These are phyloP conservation scores for Oryza rufipogon DNA, from an alignment of 176 grass and related monocot genomes.

Conservation along the genomic window DNA sequence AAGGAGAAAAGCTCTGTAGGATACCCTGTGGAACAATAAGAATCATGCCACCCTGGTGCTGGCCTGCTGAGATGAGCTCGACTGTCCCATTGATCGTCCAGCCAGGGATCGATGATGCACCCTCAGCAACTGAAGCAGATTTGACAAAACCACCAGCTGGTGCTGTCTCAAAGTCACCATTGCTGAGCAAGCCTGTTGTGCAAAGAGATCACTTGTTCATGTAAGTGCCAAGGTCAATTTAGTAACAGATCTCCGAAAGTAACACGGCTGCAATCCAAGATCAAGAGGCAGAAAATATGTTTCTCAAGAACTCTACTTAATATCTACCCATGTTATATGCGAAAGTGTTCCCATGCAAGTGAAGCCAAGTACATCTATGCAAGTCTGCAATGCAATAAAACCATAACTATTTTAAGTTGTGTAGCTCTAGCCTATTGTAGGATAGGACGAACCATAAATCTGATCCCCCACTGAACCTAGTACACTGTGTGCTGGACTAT, in stretches of 20 bases:
- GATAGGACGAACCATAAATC: constrained; percentile 10
- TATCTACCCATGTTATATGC: neutral
- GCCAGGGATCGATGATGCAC: constrained; percentile 60
- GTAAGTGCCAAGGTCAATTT: constrained; percentile 12
- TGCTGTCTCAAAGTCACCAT: constrained; percentile 85
- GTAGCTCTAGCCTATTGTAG: constrained; percentile 8
- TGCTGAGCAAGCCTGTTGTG: constrained; percentile 75
- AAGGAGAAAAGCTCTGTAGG: neutral
- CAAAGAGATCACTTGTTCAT: constrained; percentile 15
- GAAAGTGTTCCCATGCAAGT: neutral
- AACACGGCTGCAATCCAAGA: constrained; percentile 9
- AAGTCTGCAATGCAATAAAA: constrained; percentile 13
- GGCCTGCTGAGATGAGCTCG: constrained; percentile 83
- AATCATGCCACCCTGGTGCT: constrained; percentile 98
- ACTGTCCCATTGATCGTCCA: constrained; percentile 97
- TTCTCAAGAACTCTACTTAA: constrained; percentile 7
- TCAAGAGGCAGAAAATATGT: neutral
- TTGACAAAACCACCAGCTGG: constrained; percentile 73
- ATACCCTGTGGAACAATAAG: constrained; percentile 96
- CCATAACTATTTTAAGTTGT: neutral
- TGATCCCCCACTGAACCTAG: neutral
- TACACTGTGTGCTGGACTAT: neutral
- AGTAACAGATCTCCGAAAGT: neutral
- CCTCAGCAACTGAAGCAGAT: constrained; percentile 62
- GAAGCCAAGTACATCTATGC: neutral